Evolutionary conservation across 371 early-diverging fungal genomes (phyloP), one percentile per base, ranked within the genome.

Genomic region (Lichtheimia corymbifera): DNA sequence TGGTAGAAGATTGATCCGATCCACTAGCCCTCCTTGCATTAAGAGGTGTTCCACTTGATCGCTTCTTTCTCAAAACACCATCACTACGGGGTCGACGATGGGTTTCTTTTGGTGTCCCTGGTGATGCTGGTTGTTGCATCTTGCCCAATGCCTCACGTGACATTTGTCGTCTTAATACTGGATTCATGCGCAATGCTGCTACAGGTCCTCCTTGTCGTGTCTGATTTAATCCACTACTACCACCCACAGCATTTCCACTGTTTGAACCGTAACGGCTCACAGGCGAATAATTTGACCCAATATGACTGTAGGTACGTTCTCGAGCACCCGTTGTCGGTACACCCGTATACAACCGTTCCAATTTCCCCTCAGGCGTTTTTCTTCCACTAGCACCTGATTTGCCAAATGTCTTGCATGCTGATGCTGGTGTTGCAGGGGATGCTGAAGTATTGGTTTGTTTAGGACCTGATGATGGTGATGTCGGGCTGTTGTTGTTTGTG

Each of bases 321-420:
- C 68, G 53, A 15, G 50, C 62, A 15, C 70, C 63, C 15, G 70
- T 62, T 0, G 76, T 78, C 4, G 68, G 79, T 17, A 72, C 49
- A 15, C 79, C 79, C 28, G 69, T 71, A 42, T 72, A 76, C 0
- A 79, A 53, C 13, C 79, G 52, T 28, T 75, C 74, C 7, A 79
- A 40, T 45, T 70, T 73, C 0, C 73, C 70, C 15, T 49, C 53
- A 15, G 68, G 61, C 15, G 73, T 66, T n/a, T 67, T 62, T 41
- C 63, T 61, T 12, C 57, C 58, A 30, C 59, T 51, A 57, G 22
- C 60, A 27, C 27, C 50, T 15, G 55, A 30, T 35, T 35, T 35
- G 17, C 28, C 60, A 3, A 14, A 17, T 25, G 40, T 56, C 3
- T 40, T 20, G 24, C 41, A 18, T 24, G 28, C 20, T 20, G 22